Evolutionary conservation across 1,284 basidiomycete species (phyloP), one percentile per base, ranked within the genome.

Genomic region (Apiotrichum laibachii): DNA sequence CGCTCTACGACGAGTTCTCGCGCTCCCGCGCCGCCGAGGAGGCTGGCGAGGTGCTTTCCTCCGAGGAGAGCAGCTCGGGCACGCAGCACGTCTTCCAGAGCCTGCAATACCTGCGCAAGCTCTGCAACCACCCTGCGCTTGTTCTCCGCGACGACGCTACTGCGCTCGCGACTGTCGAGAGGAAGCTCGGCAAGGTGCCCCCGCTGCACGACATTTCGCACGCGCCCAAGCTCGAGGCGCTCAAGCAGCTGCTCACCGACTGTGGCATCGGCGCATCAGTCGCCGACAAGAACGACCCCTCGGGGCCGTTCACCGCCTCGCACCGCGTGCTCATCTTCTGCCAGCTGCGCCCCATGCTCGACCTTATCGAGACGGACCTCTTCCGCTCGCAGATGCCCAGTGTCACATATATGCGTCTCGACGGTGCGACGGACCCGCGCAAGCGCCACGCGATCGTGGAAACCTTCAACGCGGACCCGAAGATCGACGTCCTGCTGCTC

Each of bases 241-340:
- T 98, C 45, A 85, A 93, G 40, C 95, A 99, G 88, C 83, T 99
- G 6, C 81, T 99, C 40, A 82, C 84, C 26, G 96, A 99, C 73
- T 99, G 95, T 72, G 96, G 96, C 3, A 97, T 99, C 60, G 57
- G 63, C 40, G 59, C 67, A 0, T 72, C 78, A 5, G 75, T 82
- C 12, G 15, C 22, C 21, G 47, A n/a, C 45, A 79, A 85, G 65
- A 79, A 55, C 66, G 70, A 79, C 42, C 89, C 94, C 70, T 90
- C 92, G 18, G 93, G 96, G 71, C 59, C 56, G 13, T 63, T 63
- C 31, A 60, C 59, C 0, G 52, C 54, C 34, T 45, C 47, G 8
- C 96, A 99, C 75, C 91, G 96, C 39, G 94, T 97, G 50, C 85
- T 99, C 65, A 95, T 99, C 73, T 99, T 99, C 80, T 99, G 95